Percentiles rank a stretch among this genome's conserved stretches.
These are phyloP conservation scores for Blastomyces gilchristii DNA, from an alignment of 2,329 filamentous ascomycete species.

Conservation along the genomic window DNA sequence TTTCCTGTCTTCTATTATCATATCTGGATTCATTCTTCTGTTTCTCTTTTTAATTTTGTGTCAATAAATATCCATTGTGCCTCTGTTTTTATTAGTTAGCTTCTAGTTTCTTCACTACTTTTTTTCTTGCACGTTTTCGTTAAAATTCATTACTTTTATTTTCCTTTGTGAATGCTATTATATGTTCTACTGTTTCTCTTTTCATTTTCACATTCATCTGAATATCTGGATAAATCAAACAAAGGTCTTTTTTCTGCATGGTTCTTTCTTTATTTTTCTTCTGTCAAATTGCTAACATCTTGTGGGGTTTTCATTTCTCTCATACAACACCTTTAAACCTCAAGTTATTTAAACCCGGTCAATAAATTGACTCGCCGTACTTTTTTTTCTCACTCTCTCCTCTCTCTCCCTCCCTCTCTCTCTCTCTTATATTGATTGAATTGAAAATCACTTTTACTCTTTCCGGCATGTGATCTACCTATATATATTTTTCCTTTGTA, in stretches of 20 bases:
- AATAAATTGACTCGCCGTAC: neutral
- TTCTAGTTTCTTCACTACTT: conserved; percentile 6
- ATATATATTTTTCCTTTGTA: neutral
- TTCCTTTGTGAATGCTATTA: conserved; percentile 7
- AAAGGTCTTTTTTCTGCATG: neutral
- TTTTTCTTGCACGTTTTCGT: conserved; percentile 1
- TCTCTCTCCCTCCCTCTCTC: neutral
- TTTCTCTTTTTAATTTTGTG: conserved; percentile 4
- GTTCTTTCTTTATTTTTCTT: neutral
- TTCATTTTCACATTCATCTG: conserved; percentile 1
- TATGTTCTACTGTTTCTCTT: neutral
- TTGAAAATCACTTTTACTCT: neutral
- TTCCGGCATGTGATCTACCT: neutral
- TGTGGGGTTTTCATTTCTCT: neutral
- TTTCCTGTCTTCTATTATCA: conserved; percentile 1
- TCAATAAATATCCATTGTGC: conserved; percentile 7
- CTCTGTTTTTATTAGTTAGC: neutral
- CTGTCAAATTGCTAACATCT: neutral
- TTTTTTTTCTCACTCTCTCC: neutral
- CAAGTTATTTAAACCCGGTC: neutral
- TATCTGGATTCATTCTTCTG: conserved; percentile 3
- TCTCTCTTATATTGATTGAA: neutral
- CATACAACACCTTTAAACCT: neutral
- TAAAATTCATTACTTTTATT: neutral
- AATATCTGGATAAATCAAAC: conserved; percentile 4